A percentile compares a stretch with the other conserved stretches of the same genome.
These are phyloP conservation scores for Paraurostyla sp. DNA, from an alignment of 73 alveolate species.

Conservation along the genomic window DNA sequence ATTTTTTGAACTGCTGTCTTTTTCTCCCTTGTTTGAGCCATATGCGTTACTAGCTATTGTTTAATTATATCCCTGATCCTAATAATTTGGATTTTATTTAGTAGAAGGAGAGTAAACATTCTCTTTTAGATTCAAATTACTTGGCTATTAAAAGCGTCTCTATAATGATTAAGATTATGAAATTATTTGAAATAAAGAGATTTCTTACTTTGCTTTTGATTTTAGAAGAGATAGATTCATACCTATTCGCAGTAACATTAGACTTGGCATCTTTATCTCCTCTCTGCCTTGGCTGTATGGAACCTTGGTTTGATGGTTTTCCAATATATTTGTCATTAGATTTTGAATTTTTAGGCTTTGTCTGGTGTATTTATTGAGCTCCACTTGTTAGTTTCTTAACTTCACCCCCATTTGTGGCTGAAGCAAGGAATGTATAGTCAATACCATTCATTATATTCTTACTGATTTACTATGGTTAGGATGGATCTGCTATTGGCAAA, in stretches of 20 bases:
- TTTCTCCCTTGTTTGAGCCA: too few relatives aligned
- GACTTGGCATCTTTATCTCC: neutral
- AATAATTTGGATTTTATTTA: neutral
- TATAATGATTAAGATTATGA: neutral
- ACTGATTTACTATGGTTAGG: neutral
- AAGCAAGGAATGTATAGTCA: neutral
- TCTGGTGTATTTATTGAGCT: neutral
- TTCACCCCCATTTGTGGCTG: neutral
- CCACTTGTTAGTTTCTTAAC: neutral
- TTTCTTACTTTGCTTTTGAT: slow-evolving; percentile 20
- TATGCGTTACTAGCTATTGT: slow-evolving; percentile 27
- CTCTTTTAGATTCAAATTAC: slow-evolving; percentile 12
- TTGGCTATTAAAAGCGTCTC: neutral
- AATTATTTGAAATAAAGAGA: neutral
- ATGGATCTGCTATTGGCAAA: neutral
- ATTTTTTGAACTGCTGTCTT: slow-evolving; percentile 7
- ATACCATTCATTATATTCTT: neutral
- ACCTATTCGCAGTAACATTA: neutral
- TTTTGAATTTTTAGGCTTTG: neutral
- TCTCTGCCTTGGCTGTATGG: neutral
- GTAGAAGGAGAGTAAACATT: slow-evolving; percentile 39
- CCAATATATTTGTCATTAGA: neutral
- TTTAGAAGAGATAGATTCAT: slow-evolving; percentile 20
- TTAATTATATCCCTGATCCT: neutral
- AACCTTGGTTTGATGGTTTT: too few relatives aligned